Evolutionary conservation across 179 eudicot species (phyloP).

Genomic region (Drosera spatulata): DNA sequence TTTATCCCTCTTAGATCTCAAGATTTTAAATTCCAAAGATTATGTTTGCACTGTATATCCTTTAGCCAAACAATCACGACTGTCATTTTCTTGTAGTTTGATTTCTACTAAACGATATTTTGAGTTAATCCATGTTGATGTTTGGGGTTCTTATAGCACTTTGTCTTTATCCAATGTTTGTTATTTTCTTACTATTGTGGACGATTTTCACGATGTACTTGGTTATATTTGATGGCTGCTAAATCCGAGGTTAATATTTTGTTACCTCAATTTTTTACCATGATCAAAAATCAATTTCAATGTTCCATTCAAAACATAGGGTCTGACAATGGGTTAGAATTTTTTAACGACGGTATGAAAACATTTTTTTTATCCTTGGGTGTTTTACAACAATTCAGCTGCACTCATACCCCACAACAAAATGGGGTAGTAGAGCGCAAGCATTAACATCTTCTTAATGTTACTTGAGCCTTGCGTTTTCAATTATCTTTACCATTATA

Average conservation of each 20-base stretch:
- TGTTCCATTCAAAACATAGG: neutral
- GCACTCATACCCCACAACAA: neutral
- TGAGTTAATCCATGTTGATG: neutral
- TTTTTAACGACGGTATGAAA: neutral
- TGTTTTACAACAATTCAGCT: neutral
- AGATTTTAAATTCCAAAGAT: too few relatives aligned
- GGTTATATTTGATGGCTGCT: neutral
- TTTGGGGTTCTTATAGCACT: neutral
- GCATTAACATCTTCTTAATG: neutral
- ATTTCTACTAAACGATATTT: neutral
- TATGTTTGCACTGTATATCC: neutral
- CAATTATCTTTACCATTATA: neutral
- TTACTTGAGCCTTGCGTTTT: neutral
- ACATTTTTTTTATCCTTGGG: neutral
- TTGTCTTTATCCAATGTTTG: neutral
- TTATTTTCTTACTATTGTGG: neutral
- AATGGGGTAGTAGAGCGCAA: neutral
- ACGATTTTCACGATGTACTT: neutral
- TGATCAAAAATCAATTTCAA: neutral
- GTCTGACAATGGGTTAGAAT: neutral
- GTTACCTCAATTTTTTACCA: neutral
- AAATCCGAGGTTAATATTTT: neutral
- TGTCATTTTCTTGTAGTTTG: neutral
- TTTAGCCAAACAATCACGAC: neutral
- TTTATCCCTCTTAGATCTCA: neutral